A percentile compares a stretch with the other conserved stretches of the same genome.
Evolutionary conservation across 73 alveolate species (phyloP).

Genomic region (Tetrahymena elliotti): DNA sequence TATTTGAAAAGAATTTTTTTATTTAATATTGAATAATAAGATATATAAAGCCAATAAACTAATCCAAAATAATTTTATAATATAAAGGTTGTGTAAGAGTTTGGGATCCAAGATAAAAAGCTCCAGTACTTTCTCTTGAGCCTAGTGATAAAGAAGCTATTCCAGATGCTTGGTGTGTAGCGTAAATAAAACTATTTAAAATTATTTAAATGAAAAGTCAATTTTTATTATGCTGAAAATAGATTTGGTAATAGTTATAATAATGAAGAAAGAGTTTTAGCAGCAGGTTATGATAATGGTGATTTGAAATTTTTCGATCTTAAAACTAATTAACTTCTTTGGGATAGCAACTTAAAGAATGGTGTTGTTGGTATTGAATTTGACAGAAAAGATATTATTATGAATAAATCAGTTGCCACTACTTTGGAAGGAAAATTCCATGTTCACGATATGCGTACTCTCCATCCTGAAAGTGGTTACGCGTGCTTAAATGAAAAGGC

Average conservation of each 20-base stretch:
- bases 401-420: slow-evolving; percentile 96
- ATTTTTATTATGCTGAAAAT: slow-evolving; percentile 24
- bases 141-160: slow-evolving; percentile 90
- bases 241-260: slow-evolving; percentile 75
- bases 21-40: neutral
- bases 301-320: slow-evolving; percentile 97
- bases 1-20: too few relatives aligned
- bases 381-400: slow-evolving; percentile 88
- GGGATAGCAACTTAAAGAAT: slow-evolving; percentile 96
- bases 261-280: slow-evolving; percentile 82
- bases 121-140: slow-evolving; percentile 97
- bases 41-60: neutral
- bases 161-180: slow-evolving; percentile 99
- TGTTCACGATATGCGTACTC: slow-evolving; percentile 95
- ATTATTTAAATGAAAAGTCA: slow-evolving; percentile 24
- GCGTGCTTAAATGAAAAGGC: slow-evolving; percentile 94
- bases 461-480: slow-evolving; percentile 90
- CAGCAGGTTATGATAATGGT: slow-evolving; percentile 99
- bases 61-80: neutral
- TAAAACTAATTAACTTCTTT: slow-evolving; percentile 82
- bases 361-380: slow-evolving; percentile 97
- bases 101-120: slow-evolving; percentile 98
- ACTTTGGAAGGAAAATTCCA: slow-evolving; percentile 86
- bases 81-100: slow-evolving; percentile 75
- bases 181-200: neutral